Evolutionary conservation across 2,329 filamentous ascomycete species (phyloP).

Genomic region (Penicillium sp.): DNA sequence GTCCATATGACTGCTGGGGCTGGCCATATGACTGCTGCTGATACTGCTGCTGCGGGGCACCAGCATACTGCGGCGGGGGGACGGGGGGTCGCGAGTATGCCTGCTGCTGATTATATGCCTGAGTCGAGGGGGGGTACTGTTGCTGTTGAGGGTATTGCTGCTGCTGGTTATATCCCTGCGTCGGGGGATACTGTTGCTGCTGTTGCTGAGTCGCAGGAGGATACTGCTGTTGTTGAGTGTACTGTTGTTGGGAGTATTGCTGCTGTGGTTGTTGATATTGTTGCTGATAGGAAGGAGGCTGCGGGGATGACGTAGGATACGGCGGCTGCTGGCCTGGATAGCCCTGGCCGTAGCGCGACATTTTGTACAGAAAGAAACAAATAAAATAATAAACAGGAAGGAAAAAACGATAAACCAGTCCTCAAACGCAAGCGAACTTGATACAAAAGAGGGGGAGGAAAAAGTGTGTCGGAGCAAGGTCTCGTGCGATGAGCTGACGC

Average conservation of each 20-base stretch:
- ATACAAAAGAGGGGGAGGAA: slow-evolving; percentile 8
- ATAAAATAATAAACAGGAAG: neutral
- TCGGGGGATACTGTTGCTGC: slow-evolving; percentile 21
- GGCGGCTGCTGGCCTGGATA: slow-evolving; percentile 38
- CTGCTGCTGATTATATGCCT: slow-evolving; percentile 21
- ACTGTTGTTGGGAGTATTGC: neutral
- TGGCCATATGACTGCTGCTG: slow-evolving; percentile 27
- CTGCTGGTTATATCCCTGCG: slow-evolving; percentile 33
- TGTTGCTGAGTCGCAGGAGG: slow-evolving; percentile 29
- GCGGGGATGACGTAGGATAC: slow-evolving; percentile 30
- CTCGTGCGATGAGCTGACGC: no score
- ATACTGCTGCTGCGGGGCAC: slow-evolving; percentile 24
- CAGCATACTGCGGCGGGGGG: slow-evolving; percentile 37
- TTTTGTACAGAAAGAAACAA: slow-evolving; percentile 16
- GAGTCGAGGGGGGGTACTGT: neutral
- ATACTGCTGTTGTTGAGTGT: slow-evolving; percentile 1
- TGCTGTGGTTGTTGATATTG: slow-evolving; percentile 5
- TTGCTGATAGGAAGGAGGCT: slow-evolving; percentile 30
- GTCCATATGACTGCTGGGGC: slow-evolving; percentile 28
- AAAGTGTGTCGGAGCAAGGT: no score
- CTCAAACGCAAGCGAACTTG: slow-evolving; percentile 1
- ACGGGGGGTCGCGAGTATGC: slow-evolving; percentile 42
- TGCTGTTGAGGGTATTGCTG: neutral
- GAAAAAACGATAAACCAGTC: slow-evolving; percentile 2
- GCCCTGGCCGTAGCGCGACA: slow-evolving; percentile 35